Percentiles rank a stretch among this genome's conserved stretches.
Conservation (phyloP, 2,329 filamentous ascomycete species). For the Talaromyces marneffei region DNA sequence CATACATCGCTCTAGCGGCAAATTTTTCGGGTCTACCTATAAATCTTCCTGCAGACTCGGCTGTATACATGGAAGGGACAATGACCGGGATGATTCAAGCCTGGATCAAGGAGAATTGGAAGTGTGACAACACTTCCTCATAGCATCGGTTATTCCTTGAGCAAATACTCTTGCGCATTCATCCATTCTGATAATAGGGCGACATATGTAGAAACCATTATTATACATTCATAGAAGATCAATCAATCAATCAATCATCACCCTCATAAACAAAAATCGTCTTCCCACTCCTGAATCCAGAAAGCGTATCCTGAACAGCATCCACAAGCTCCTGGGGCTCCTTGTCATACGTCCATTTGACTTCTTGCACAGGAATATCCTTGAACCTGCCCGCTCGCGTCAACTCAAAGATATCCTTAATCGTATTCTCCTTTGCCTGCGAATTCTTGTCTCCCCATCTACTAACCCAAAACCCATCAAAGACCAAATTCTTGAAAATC, state of each 20-base stretch:
- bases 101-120: conserved; percentile 56
- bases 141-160: not conserved
- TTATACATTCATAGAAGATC: not conserved
- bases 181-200: not conserved
- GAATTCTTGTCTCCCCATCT: conserved; percentile 75
- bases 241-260: not conserved
- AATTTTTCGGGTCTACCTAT: conserved; percentile 53
- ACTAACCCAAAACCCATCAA: conserved; percentile 93
- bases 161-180: not conserved
- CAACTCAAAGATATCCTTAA: conserved; percentile 76
- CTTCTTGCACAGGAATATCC: conserved; percentile 74
- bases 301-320: conserved; percentile 75
- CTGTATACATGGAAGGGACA: conserved; percentile 47
- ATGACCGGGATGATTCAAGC: conserved; percentile 55
- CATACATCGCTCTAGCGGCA: conserved; percentile 71
- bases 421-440: conserved; percentile 67
- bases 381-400: conserved; percentile 70
- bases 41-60: conserved; percentile 44
- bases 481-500: conserved; percentile 88
- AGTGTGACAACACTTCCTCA: conserved; percentile 22
- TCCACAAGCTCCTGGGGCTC: conserved; percentile 61
- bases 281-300: conserved; percentile 82
- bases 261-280: conserved; percentile 74
- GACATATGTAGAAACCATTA: not conserved
- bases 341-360: conserved; percentile 79